Conservation (phyloP, 2,329 filamentous ascomycete species). For the Chaetomium olivaceum region DNA sequence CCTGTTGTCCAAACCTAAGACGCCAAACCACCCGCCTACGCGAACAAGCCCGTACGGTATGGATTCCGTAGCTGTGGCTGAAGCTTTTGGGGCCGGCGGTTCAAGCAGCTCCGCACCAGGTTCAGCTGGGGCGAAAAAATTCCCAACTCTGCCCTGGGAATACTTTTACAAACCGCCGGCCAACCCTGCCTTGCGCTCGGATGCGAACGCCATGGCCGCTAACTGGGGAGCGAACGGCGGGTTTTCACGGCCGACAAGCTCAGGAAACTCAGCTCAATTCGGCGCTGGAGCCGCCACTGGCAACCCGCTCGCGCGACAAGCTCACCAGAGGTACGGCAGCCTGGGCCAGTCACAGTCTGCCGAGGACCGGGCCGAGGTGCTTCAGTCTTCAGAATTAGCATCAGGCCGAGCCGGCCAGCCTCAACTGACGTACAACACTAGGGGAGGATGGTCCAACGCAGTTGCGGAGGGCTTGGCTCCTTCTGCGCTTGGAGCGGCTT, state of each 20-base stretch:
- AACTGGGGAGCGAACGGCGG: constrained; percentile 14
- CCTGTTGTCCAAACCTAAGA: constrained; percentile 23
- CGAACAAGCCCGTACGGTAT: constrained; percentile 53
- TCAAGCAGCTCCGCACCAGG: constrained; percentile 38
- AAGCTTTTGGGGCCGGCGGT: constrained; percentile 47
- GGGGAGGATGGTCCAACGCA: constrained; percentile 14
- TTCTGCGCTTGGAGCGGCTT: constrained; percentile 1
- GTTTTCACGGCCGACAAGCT: constrained; percentile 26
- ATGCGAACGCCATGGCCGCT: not conserved
- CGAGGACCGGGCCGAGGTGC: constrained; percentile 6
- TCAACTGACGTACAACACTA: constrained; percentile 7
- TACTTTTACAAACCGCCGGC: constrained; percentile 43
- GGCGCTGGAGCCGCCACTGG: constrained; percentile 1
- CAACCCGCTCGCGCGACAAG: constrained; percentile 14
- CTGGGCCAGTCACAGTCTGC: not conserved
- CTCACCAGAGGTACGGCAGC: constrained; percentile 10
- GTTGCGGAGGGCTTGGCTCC: not conserved
- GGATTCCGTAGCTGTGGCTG: constrained; percentile 53
- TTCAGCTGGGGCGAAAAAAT: constrained; percentile 40
- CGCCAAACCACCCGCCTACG: constrained; percentile 22
- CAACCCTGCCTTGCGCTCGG: constrained; percentile 10
- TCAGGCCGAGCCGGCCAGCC: not conserved
- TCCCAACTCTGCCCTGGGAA: constrained; percentile 53
- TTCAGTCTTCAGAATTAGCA: constrained; percentile 4
- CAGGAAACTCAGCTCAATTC: constrained; percentile 16